A percentile compares a stretch with the other conserved stretches of the same genome.
phyloP scores from a whole-genome alignment of 345 rosid genomes.

The Populus alba region DNA sequence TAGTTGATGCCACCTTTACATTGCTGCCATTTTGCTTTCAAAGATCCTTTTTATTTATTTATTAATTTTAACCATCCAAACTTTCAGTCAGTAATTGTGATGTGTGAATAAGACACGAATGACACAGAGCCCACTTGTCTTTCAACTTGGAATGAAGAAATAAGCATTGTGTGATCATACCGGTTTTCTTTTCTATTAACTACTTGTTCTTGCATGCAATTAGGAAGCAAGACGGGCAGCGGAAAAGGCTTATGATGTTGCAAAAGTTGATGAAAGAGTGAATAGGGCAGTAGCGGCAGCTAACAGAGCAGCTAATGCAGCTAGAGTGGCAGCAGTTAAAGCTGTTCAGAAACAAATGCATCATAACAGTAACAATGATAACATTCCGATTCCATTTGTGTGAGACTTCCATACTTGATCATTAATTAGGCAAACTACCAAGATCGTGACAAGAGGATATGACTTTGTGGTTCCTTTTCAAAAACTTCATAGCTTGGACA shows the following conservation, averaged over 20 bases:
- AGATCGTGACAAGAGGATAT: constrained; percentile 9
- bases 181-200: neutral
- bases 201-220: constrained; percentile 8
- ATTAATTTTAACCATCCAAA: neutral
- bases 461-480: constrained; percentile 13
- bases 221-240: constrained; percentile 89
- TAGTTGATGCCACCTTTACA: neutral
- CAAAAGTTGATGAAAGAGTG: constrained; percentile 89
- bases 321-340: constrained; percentile 79
- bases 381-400: constrained; percentile 49
- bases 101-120: neutral
- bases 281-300: constrained; percentile 82
- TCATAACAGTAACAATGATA: constrained; percentile 40
- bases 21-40: neutral
- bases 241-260: constrained; percentile 78
- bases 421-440: neutral
- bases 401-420: constrained; percentile 24
- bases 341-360: constrained; percentile 80
- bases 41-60: neutral
- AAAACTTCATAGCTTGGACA: neutral
- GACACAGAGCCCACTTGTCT: neutral
- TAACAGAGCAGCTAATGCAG: constrained; percentile 87
- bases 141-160: neutral
- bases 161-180: neutral
- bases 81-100: neutral